Conservation (phyloP, 495 filamentous ascomycete species). For the Aspergillus egyptiacus region DNA sequence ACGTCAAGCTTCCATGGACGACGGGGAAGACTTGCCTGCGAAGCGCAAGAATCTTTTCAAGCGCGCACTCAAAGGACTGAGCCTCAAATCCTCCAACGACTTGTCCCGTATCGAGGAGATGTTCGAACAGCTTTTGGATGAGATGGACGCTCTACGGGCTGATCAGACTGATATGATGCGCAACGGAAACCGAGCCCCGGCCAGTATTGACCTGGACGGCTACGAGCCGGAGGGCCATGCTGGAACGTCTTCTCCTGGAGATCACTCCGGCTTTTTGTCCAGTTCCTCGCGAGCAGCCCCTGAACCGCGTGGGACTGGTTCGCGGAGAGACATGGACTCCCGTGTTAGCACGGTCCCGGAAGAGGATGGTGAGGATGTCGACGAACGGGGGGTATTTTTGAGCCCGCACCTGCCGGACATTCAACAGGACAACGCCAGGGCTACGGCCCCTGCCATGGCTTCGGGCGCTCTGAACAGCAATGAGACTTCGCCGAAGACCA, state of each 20-base stretch:
- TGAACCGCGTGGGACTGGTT: conserved; percentile 16
- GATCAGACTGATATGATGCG: conserved; percentile 37
- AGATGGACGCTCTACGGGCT: conserved; percentile 83
- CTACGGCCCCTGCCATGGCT: conserved; percentile 60
- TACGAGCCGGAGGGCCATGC: conserved; percentile 82
- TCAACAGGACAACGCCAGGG: conserved; percentile 50
- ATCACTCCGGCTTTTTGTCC: conserved; percentile 73
- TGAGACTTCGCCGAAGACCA: conserved; percentile 69
- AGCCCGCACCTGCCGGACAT: conserved; percentile 32
- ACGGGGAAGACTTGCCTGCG: conserved; percentile 65
- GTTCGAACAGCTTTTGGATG: conserved; percentile 82
- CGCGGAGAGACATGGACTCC: conserved; percentile 62
- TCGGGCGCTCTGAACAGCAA: conserved; percentile 55
- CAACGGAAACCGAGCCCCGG: conserved; percentile 20
- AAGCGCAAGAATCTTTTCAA: conserved; percentile 89
- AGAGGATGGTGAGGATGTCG: conserved; percentile 61
- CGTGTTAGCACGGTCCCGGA: conserved; percentile 87
- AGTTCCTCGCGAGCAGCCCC: conserved; percentile 53
- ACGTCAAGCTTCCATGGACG: conserved; percentile 49
- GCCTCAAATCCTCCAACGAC: conserved; percentile 80
- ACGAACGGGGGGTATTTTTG: conserved; percentile 49
- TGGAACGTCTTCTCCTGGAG: conserved; percentile 67
- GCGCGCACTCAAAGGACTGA: conserved; percentile 82
- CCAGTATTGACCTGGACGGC: conserved; percentile 48
- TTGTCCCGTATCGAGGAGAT: conserved; percentile 90